These are phyloP conservation scores for Globisporangium canariense DNA, from an alignment of 352 stramenopile genomes.

Conservation along the genomic window DNA sequence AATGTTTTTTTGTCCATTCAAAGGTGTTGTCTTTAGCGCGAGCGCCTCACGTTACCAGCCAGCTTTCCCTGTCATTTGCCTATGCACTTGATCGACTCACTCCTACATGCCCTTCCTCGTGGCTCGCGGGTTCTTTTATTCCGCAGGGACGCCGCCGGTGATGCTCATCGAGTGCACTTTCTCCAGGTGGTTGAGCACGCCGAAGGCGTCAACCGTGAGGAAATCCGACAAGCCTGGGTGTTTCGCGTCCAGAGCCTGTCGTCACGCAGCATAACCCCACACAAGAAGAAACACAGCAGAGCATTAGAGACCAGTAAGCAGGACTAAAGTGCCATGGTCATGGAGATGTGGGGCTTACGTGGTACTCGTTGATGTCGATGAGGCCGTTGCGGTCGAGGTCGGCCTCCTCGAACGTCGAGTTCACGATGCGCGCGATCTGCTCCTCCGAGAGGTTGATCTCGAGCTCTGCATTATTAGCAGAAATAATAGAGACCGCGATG, in stretches of 20 bases:
- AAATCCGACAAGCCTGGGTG: conserved; percentile 85
- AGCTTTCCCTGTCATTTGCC: background rate
- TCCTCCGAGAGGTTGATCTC: conserved; percentile 77
- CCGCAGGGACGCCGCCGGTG: conserved; percentile 8
- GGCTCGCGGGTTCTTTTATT: conserved; percentile 16
- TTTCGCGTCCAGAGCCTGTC: conserved; percentile 69
- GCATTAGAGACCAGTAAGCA: no score
- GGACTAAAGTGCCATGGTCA: background rate
- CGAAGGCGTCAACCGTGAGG: conserved; percentile 80
- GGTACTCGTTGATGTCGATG: conserved; percentile 80
- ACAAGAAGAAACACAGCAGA: no score
- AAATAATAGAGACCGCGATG: conserved; percentile 1
- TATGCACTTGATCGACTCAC: background rate
- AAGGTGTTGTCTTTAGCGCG: background rate
- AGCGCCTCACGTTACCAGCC: background rate
- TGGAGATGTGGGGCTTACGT: conserved; percentile 29
- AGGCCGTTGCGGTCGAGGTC: conserved; percentile 74
- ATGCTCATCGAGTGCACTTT: conserved; percentile 80
- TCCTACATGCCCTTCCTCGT: background rate
- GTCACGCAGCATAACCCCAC: background rate
- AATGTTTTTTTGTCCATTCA: background rate
- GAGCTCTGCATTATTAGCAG: conserved; percentile 33
- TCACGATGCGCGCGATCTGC: conserved; percentile 75
- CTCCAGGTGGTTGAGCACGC: conserved; percentile 80
- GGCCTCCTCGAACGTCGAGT: conserved; percentile 81